These are phyloP conservation scores for Backusella psychrophila DNA, from an alignment of 192 early-diverging fungal genomes.

Conservation along the genomic window DNA sequence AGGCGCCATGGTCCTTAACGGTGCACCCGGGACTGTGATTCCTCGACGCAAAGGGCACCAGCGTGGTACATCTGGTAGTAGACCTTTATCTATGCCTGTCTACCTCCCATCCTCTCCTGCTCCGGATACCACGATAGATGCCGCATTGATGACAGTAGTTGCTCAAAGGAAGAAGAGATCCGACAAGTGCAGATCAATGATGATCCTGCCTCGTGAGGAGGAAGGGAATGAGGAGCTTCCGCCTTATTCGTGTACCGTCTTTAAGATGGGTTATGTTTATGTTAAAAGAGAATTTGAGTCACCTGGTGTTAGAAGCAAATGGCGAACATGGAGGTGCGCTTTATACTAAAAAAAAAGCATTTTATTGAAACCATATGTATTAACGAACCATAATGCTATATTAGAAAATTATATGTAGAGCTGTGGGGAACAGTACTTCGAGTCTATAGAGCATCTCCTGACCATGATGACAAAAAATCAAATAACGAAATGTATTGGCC, in stretches of 20 bases:
- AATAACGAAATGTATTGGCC: neutral
- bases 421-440: conserved; percentile 42
- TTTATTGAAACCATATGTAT: neutral
- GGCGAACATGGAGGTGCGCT: conserved; percentile 43
- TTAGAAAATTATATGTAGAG: conserved; percentile 43
- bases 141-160: neutral
- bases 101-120: neutral
- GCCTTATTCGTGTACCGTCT: conserved; percentile 45
- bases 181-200: neutral
- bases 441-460: conserved; percentile 14
- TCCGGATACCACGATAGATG: neutral
- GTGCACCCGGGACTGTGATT: neutral
- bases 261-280: conserved; percentile 46
- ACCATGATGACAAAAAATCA: neutral
- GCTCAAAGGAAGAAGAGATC: neutral
- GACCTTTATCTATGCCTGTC: conserved; percentile 13
- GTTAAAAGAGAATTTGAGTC: conserved; percentile 45
- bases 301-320: conserved; percentile 30
- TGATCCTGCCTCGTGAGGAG: conserved; percentile 34
- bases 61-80: neutral
- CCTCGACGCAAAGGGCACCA: conserved; percentile 4
- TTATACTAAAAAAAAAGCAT: neutral
- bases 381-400: neutral
- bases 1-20: neutral
- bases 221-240: conserved; percentile 43